Conservation (phyloP, 345 rosid species). For the Psidium guajava region DNA sequence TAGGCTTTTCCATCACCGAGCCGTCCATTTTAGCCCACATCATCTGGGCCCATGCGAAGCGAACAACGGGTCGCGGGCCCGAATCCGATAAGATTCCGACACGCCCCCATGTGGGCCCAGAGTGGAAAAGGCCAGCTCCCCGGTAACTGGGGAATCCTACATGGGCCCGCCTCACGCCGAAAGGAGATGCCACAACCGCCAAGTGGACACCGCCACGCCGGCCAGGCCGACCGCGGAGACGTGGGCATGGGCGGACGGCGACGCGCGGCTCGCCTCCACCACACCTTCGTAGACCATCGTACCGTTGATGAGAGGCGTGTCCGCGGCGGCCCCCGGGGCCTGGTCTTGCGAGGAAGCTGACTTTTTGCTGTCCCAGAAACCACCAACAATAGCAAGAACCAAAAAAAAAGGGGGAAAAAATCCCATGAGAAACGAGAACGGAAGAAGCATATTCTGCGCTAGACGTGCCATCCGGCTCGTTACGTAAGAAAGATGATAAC, state of each 20-base stretch:
- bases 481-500: neutral
- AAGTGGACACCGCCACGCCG: constrained; percentile 20
- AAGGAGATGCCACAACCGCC: constrained; percentile 19
- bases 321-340: neutral
- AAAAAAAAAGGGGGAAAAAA: neutral
- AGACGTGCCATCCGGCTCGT: neutral
- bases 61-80: neutral
- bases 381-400: too few species aligned
- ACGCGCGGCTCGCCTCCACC: constrained; percentile 29
- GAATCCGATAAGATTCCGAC: constrained; percentile 3
- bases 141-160: neutral
- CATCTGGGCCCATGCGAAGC: neutral
- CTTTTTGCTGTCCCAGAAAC: constrained; percentile 40
- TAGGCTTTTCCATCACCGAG: constrained; percentile 20
- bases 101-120: neutral
- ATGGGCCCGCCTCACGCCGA: constrained; percentile 2
- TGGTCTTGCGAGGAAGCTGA: constrained; percentile 38
- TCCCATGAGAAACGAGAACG: neutral
- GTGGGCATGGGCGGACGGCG: constrained; percentile 16
- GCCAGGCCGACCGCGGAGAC: constrained; percentile 3
- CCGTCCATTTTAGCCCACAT: constrained; percentile 14
- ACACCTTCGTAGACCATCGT: constrained; percentile 73
- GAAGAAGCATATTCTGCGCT: too few species aligned
- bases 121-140: neutral
- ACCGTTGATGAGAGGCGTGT: constrained; percentile 10